Evolutionary conservation across 306 rosid species (phyloP).

Genomic region (Prosopis cineraria): DNA sequence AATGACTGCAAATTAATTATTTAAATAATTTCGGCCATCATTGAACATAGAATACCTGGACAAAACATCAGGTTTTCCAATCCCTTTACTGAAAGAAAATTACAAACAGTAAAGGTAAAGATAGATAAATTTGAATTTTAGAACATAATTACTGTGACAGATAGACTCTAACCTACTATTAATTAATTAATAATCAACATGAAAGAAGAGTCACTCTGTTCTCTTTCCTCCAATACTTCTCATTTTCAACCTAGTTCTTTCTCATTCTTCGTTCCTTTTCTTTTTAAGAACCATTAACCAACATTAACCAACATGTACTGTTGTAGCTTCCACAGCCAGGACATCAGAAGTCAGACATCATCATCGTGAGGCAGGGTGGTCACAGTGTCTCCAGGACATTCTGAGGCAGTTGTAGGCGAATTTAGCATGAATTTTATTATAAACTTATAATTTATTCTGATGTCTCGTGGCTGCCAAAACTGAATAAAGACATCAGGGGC

Average conservation of each 20-base stretch:
- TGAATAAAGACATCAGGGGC: not conserved
- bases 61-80: not conserved
- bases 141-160: constrained; percentile 17
- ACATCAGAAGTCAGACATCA: constrained; percentile 27
- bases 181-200: not conserved
- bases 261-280: not conserved
- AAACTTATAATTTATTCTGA: not conserved
- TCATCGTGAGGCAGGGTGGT: constrained; percentile 12
- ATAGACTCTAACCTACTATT: not conserved
- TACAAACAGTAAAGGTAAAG: not conserved
- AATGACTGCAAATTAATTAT: too few relatives aligned
- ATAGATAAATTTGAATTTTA: not conserved
- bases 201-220: constrained; percentile 1
- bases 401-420: constrained; percentile 13
- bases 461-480: constrained; percentile 1
- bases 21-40: constrained; percentile 4
- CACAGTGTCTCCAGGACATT: constrained; percentile 18
- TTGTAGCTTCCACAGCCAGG: constrained; percentile 21
- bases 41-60: not conserved
- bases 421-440: not conserved
- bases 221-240: not conserved
- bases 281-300: constrained; percentile 6
- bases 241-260: constrained; percentile 23
- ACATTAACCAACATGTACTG: not conserved
- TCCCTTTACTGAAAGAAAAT: not conserved